These are phyloP conservation scores for Aspergillus nanangensis DNA, from an alignment of 495 filamentous ascomycete genomes.

Conservation along the genomic window DNA sequence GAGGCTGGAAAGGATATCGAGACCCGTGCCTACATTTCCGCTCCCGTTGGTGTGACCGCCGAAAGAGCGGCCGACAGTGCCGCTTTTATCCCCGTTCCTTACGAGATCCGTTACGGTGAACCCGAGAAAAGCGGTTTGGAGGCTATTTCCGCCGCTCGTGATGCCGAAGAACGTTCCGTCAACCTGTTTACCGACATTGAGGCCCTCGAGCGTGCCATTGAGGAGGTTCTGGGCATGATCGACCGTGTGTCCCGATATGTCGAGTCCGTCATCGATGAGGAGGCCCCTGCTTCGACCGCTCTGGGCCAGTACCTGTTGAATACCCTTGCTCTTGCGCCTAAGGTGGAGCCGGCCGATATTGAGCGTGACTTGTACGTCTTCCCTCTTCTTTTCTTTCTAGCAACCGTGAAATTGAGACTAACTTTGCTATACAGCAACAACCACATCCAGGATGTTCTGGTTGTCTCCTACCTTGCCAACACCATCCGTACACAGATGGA, in stretches of 20 bases:
- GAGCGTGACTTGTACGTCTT: slow-evolving; percentile 82
- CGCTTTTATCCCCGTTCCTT: slow-evolving; percentile 92
- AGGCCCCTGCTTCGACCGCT: slow-evolving; percentile 68
- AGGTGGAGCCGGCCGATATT: slow-evolving; percentile 83
- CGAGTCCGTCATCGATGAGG: slow-evolving; percentile 69
- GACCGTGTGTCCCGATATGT: slow-evolving; percentile 90
- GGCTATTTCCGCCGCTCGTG: slow-evolving; percentile 75
- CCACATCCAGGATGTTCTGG: slow-evolving; percentile 96
- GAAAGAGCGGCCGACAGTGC: slow-evolving; percentile 93
- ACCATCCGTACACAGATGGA: slow-evolving; percentile 99
- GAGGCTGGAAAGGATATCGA: slow-evolving; percentile 79
- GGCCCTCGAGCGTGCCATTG: slow-evolving; percentile 73
- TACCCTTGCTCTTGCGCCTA: slow-evolving; percentile 84
- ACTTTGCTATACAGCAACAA: slow-evolving; percentile 65
- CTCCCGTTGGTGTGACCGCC: slow-evolving; percentile 88
- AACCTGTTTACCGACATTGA: slow-evolving; percentile 82
- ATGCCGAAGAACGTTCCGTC: slow-evolving; percentile 66
- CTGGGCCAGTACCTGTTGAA: slow-evolving; percentile 93
- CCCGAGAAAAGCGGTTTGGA: slow-evolving; percentile 90
- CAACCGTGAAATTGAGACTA: slow-evolving; percentile 11
- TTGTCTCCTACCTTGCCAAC: slow-evolving; percentile 95
- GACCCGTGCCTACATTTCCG: slow-evolving; percentile 86
- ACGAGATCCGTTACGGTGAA: slow-evolving; percentile 86
- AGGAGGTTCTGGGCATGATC: slow-evolving; percentile 80
- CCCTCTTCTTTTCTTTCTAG: slow-evolving; percentile 27